These are phyloP conservation scores for Yamadazyma jaroonii DNA, from an alignment of 1,139 yeast genomes.

Conservation along the genomic window DNA sequence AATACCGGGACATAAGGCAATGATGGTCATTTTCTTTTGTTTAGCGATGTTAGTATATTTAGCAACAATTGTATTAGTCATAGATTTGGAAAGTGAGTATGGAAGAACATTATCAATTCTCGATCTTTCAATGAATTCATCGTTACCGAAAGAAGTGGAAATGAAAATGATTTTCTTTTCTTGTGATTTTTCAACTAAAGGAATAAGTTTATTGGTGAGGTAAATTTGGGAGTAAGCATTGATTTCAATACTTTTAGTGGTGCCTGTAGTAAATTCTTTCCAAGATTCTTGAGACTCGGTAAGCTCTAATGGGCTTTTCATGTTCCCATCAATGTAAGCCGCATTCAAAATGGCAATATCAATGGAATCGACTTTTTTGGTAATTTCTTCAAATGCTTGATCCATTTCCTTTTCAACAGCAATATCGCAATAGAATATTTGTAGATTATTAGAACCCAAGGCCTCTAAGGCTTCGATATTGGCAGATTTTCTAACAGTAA, in stretches of 20 bases:
- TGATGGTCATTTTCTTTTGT: conserved; percentile 19
- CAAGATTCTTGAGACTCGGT: not conserved
- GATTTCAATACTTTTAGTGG: conserved; percentile 10
- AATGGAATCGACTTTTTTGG: conserved; percentile 10
- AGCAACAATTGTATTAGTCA: conserved; percentile 21
- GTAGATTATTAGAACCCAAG: not conserved
- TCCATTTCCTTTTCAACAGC: not conserved
- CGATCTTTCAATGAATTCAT: not conserved
- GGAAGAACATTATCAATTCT: not conserved
- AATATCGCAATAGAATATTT: conserved; percentile 3
- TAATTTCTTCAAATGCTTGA: conserved; percentile 11
- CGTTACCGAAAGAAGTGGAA: conserved; percentile 8
- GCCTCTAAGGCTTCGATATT: not conserved
- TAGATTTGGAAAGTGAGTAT: conserved; percentile 24
- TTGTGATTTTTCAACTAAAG: conserved; percentile 19
- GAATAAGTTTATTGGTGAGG: conserved; percentile 21
- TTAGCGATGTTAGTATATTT: conserved; percentile 18
- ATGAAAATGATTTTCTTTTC: conserved; percentile 21
- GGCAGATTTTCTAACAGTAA: conserved; percentile 6
- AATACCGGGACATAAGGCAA: conserved; percentile 27
- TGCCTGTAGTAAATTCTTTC: conserved; percentile 10
- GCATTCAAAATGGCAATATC: conserved; percentile 16
- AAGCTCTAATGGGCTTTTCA: not conserved
- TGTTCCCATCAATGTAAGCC: conserved; percentile 1
- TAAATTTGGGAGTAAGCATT: conserved; percentile 25